Base-by-base conservation (phyloP, 169 alveolate species). In the Babesia divergens region DNA sequence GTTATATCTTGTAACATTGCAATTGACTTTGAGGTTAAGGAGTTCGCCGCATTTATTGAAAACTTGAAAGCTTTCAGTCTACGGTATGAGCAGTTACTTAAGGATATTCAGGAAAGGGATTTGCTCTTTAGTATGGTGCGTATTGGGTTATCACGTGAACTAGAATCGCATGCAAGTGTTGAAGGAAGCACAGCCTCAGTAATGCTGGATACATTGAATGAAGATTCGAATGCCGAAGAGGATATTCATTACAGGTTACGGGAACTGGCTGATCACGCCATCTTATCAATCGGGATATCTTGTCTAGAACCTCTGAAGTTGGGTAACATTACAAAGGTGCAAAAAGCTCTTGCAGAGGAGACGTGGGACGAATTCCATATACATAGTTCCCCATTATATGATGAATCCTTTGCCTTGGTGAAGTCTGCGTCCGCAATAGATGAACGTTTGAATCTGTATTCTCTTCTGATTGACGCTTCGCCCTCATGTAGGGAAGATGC, bases 251-350 rank as follows among this genome's bases (percentile, higher is more conserved):
- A n/a, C 22, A n/a, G 47, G 29, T 47, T 43, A 32, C 31, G 59
- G 18, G 29, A 20, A n/a, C 22, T 35, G 14, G 72, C 29, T 13
- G 59, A 44, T 11, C 52, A 18, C 6, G 43, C 42, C 51, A 20
- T 42, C 59, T 43, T 16, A 4, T 16, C 37, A 18, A 20, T 44
- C n/a, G 72, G 62, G 20, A 11, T 29, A 31, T 62, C 72, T 14
- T 62, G 72, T 38, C 59, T 62, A 11, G 72, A 62, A 49, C 37
- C 59, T 7, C 40, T 62, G 24, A 62, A 44, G 37, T 31, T 46
- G 37, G 47, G 59, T 9, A 62, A 62, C 46, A 46, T 62, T 6
- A 37, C 32, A 16, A 32, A 28, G 1, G 47, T 62, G 29, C 72
- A 62, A 44, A 16, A 18, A 8, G 56, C 59, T 8, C 34, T 62